Evolutionary conservation across 352 stramenopile genomes (phyloP), one percentile per base, ranked within the genome.

Genomic region (Phytopythium oedochilum): DNA sequence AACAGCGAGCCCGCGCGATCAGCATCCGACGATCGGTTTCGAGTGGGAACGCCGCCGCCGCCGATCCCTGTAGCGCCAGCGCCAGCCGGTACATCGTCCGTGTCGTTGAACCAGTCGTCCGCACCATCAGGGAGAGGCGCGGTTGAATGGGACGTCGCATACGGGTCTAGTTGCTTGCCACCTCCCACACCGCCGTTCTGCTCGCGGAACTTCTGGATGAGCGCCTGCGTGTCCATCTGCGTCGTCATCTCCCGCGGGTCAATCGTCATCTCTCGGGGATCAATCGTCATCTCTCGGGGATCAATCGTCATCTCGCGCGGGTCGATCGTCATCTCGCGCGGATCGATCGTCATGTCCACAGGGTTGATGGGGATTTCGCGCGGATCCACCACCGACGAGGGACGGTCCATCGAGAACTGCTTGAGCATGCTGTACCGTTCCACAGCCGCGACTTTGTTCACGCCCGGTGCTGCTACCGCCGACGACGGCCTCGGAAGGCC

Each of bases 171-270:
- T n/a, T n/a, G n/a, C 22, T 70, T 62, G 31, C 52, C 60, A 0
- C 15, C 59, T n/a, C 55, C 60, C 31, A 61, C 60, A 0, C 17
- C 66, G 12, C 65, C 61, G 12, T 52, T 28, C 22, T 71, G 63
- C 40, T 75, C 63, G 31, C 60, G 46, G 56, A 68, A 75, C 29
- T 53, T 59, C 43, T 75, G 59, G 43, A 79, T 51, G 53, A 75
- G 32, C 18, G 59, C 48, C 1, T 55, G 64, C 29, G 66, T 64
- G 47, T 66, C 61, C 57, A 72, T 53, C 18, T 59, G 22, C 20
- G 64, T 57, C 5, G 53, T 67, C 47, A 53, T 53, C 23, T 55
- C 48, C 0, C 31, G 32, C 8, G 48, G 48, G 35, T 55, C 34
- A 10, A 55, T 44, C 1, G 47, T 53, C 31, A 31, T 42, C 14